Evolutionary conservation across 805 yeast species (phyloP).

Genomic region (Starmera amethionina): DNA sequence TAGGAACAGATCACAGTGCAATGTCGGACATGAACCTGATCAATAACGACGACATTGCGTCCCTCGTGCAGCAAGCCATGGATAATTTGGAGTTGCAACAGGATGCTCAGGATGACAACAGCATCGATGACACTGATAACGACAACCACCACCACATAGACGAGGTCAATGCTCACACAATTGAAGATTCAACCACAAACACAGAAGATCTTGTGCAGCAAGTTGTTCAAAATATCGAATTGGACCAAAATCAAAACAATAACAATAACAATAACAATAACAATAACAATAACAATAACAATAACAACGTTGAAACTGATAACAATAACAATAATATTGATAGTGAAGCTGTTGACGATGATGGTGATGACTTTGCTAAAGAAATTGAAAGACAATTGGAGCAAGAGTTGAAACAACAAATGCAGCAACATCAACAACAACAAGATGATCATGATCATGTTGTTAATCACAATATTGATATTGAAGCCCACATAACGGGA

Average conservation of each 20-base stretch:
- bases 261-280: neutral
- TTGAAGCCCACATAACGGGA: neutral
- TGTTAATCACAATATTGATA: neutral
- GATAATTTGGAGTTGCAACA: neutral
- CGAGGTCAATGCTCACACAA: neutral
- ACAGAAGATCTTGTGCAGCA: no score
- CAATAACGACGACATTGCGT: slow-evolving; percentile 22
- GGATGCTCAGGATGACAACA: neutral
- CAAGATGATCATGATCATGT: neutral
- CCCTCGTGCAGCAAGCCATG: slow-evolving; percentile 29
- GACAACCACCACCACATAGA: neutral
- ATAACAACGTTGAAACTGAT: slow-evolving; percentile 1
- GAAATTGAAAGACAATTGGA: slow-evolving; percentile 18
- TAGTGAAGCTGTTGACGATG: slow-evolving; percentile 2
- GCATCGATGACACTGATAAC: slow-evolving; percentile 1
- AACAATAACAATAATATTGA: slow-evolving; percentile 1
- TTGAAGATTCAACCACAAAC: no score
- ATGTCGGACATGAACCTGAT: neutral
- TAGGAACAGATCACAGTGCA: no score
- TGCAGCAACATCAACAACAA: neutral
- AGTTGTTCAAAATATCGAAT: no score
- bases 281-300: neutral
- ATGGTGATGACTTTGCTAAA: slow-evolving; percentile 18
- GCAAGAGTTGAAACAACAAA: slow-evolving; percentile 7
- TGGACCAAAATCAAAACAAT: neutral